phyloP scores from a whole-genome alignment of 129 eudicot species.

The Pulicaria dysenterica region DNA sequence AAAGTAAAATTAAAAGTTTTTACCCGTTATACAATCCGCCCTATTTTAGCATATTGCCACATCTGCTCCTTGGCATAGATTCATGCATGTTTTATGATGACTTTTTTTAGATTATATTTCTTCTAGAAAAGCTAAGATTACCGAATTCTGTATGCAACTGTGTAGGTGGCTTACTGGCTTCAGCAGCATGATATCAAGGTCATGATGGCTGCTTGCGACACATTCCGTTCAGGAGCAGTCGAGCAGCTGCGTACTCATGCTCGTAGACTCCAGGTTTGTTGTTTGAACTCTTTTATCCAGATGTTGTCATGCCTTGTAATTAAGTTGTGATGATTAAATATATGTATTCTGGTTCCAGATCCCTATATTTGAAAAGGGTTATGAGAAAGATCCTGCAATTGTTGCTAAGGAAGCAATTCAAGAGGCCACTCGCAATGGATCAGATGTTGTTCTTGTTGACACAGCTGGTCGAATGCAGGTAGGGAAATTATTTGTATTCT shows the following conservation, averaged over 20 bases:
- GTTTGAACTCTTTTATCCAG: neutral
- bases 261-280: conserved; percentile 86
- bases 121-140: neutral
- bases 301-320: neutral
- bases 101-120: too few relatives aligned
- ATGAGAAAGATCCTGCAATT: conserved; percentile 95
- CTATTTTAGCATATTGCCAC: too few relatives aligned
- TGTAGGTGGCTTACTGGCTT: conserved; percentile 98
- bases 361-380: conserved; percentile 98
- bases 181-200: conserved; percentile 85
- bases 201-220: conserved; percentile 99
- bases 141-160: conserved; percentile 14
- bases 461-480: conserved; percentile 99
- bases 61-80: neutral
- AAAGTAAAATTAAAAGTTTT: too few relatives aligned
- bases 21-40: too few relatives aligned
- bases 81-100: neutral
- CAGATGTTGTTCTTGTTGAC: conserved; percentile 97
- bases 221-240: conserved; percentile 97
- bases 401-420: conserved; percentile 98
- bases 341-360: conserved; percentile 43
- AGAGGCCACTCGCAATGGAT: conserved; percentile 83
- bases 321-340: neutral
- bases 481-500: neutral
- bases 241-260: conserved; percentile 99